phyloP scores from a whole-genome alignment of 768 basidiomycete genomes.

The Cyclocybe aegerita region DNA sequence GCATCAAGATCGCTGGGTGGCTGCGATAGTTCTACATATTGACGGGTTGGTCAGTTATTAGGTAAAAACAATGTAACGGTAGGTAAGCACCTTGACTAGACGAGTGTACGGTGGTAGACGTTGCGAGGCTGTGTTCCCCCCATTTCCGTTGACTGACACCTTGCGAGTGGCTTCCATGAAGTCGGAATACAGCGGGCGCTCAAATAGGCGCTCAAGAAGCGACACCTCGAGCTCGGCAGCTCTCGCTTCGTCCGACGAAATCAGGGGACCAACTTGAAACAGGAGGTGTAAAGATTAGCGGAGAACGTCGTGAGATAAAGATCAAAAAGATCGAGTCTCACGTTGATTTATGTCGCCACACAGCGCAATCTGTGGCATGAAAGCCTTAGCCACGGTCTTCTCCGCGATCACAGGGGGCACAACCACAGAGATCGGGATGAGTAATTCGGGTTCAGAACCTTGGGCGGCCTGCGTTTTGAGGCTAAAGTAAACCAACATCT shows the following conservation, averaged over 20 bases:
- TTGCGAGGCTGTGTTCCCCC: conserved; percentile 2
- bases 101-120: conserved; percentile 35
- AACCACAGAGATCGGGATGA: conserved; percentile 50
- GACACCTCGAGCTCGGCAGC: conserved; percentile 47
- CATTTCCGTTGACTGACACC: background rate
- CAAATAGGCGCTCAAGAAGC: conserved; percentile 47
- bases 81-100: conserved; percentile 40
- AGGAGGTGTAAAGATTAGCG: background rate
- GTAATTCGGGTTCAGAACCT: conserved; percentile 51
- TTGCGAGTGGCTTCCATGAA: background rate
- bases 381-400: conserved; percentile 10
- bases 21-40: conserved; percentile 44
- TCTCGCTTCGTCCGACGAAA: conserved; percentile 44
- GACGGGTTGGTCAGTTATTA: background rate
- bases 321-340: conserved; percentile 20
- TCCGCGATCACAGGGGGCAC: conserved; percentile 21
- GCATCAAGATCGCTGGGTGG: conserved; percentile 54
- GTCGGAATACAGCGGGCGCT: conserved; percentile 37
- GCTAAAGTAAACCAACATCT: background rate
- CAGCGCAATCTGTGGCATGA: conserved; percentile 45
- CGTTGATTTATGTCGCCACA: conserved; percentile 53
- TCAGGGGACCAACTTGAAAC: conserved; percentile 44
- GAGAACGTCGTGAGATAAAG: background rate
- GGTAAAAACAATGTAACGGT: background rate
- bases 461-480: conserved; percentile 41